A percentile compares a stretch with the other conserved stretches of the same genome.
These are phyloP conservation scores for Xylaria polymorpha DNA, from an alignment of 2,329 filamentous ascomycete species.

Conservation along the genomic window DNA sequence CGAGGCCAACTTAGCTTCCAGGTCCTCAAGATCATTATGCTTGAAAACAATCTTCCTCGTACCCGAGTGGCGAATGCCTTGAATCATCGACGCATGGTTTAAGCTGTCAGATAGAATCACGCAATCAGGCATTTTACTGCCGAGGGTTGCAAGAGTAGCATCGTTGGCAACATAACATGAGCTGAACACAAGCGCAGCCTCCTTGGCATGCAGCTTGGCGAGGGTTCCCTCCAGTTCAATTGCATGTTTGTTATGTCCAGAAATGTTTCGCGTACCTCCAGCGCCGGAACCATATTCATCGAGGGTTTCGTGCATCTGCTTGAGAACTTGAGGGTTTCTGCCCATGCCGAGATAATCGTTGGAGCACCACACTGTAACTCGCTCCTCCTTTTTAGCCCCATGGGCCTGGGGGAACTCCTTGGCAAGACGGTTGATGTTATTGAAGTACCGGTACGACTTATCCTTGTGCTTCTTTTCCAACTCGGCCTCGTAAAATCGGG, in stretches of 20 bases:
- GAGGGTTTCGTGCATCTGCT: constrained; percentile 92
- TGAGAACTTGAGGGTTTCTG: constrained; percentile 85
- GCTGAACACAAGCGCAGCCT: constrained; percentile 91
- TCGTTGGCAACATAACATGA: constrained; percentile 99
- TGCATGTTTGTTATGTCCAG: constrained; percentile 95
- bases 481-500: constrained; percentile 86
- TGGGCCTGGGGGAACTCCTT: constrained; percentile 96
- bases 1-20: constrained; percentile 91
- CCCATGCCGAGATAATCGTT: constrained; percentile 99
- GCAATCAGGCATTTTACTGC: constrained; percentile 94
- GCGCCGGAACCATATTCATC: constrained; percentile 96
- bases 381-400: constrained; percentile 83
- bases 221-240: constrained; percentile 83
- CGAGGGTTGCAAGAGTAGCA: constrained; percentile 94
- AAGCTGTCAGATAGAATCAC: constrained; percentile 97
- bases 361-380: constrained; percentile 98
- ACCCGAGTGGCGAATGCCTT: constrained; percentile 96
- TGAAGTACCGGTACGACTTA: constrained; percentile 99
- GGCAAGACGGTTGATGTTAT: constrained; percentile 99
- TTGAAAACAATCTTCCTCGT: constrained; percentile 99
- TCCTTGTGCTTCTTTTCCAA: constrained; percentile 99
- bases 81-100: constrained; percentile 99
- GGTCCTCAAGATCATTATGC: constrained; percentile 93
- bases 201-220: constrained; percentile 90
- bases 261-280: constrained; percentile 96